A percentile compares a stretch with the other conserved stretches of the same genome.
These are phyloP conservation scores for Acanthamoeba comandoni DNA, from an alignment of 208 protist species.

Conservation along the genomic window DNA sequence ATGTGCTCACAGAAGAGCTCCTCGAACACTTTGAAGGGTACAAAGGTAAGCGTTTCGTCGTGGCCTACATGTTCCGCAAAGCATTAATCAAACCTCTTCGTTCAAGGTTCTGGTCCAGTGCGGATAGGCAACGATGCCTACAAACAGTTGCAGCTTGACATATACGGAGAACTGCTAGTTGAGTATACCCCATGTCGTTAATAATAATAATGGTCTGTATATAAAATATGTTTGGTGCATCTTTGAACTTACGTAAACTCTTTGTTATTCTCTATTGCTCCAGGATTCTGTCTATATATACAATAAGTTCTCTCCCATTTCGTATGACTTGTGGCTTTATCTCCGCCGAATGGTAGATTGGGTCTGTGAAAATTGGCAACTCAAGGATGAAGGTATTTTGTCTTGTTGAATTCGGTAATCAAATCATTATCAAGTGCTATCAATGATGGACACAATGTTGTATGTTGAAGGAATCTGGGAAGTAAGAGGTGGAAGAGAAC, in stretches of 20 bases:
- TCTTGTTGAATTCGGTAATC: no score
- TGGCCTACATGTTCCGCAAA: background rate
- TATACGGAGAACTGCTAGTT: slow-evolving; percentile 86
- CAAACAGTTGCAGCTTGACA: slow-evolving; percentile 86
- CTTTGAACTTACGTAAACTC: no score
- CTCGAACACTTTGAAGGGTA: slow-evolving; percentile 84
- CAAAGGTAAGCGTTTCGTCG: slow-evolving; percentile 40
- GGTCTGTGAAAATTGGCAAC: slow-evolving; percentile 80
- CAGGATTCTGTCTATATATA: slow-evolving; percentile 56
- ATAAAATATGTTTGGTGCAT: no score
- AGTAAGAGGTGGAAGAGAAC: slow-evolving; percentile 80
- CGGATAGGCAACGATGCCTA: slow-evolving; percentile 85
- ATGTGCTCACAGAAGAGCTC: slow-evolving; percentile 73
- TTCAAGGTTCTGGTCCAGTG: slow-evolving; percentile 78
- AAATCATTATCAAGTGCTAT: no score
- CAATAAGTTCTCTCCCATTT: slow-evolving; percentile 78
- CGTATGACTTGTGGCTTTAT: slow-evolving; percentile 84
- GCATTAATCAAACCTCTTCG: background rate
- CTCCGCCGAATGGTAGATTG: slow-evolving; percentile 81
- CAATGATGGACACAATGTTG: no score
- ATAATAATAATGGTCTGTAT: no score
- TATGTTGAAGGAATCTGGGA: slow-evolving; percentile 82
- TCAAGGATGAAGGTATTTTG: slow-evolving; percentile 77
- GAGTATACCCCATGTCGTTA: no score
- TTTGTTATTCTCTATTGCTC: background rate